Evolutionary conservation across 257 asterid genomes (phyloP).

Genomic region (Euphrasia confusa): DNA sequence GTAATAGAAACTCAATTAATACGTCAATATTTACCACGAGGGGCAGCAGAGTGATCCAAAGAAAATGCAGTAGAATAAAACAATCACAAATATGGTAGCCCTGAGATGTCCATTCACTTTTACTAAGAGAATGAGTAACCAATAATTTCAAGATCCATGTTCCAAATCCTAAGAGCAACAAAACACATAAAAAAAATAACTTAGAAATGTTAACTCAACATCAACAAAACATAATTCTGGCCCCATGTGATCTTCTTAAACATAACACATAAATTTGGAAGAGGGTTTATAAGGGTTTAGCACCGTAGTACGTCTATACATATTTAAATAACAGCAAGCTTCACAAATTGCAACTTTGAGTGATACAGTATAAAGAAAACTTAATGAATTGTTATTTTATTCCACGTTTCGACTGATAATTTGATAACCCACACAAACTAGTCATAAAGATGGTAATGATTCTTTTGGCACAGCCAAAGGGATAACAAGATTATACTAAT

Average conservation of each 20-base stretch:
- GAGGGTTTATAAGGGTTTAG: conserved; percentile 9
- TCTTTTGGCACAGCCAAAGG: conserved; percentile 4
- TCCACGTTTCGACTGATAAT: conserved; percentile 5
- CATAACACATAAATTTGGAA: not conserved
- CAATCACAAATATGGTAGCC: too few species aligned
- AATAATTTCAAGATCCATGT: not conserved
- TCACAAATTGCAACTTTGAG: conserved; percentile 7
- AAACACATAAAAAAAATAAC: conserved; percentile 1
- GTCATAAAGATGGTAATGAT: not conserved
- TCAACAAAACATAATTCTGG: not conserved
- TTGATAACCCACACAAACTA: too few species aligned
- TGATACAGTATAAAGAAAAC: conserved; percentile 4
- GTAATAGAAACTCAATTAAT: too few species aligned
- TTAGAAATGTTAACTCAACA: not conserved
- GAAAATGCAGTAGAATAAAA: too few species aligned
- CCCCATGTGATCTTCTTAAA: conserved; percentile 7
- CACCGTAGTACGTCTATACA: not conserved
- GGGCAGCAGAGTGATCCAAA: too few species aligned
- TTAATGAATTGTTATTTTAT: conserved; percentile 9
- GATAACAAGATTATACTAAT: conserved; percentile 5
- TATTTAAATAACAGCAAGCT: conserved; percentile 8
- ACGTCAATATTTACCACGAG: too few species aligned
- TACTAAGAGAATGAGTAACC: too few species aligned
- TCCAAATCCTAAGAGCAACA: conserved; percentile 1
- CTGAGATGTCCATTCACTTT: too few species aligned